Evolutionary conservation across 2,329 filamentous ascomycete species (phyloP).

Genomic region (Sporothrix schenckii): DNA sequence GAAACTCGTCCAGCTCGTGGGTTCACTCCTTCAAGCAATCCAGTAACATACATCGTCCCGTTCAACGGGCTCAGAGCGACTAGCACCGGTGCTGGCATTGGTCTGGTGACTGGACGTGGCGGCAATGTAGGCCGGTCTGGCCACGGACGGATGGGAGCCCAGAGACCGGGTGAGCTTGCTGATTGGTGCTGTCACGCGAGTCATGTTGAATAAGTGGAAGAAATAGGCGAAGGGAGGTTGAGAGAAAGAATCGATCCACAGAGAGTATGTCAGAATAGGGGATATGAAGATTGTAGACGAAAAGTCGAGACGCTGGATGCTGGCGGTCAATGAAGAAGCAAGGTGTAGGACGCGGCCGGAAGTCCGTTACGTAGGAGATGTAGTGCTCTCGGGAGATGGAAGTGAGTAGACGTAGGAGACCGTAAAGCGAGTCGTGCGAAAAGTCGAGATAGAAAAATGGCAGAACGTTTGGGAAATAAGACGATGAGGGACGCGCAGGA

Average conservation of each 20-base stretch:
- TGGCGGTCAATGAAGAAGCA: conserved; percentile 1
- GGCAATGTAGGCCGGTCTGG: conserved; percentile 41
- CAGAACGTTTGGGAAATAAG: background rate
- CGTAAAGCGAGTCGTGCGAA: background rate
- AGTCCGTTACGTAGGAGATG: conserved; percentile 21
- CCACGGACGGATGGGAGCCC: conserved; percentile 48
- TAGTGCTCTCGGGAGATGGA: background rate
- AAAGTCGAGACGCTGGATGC: background rate
- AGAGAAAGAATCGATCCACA: background rate
- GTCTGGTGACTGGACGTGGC: conserved; percentile 42
- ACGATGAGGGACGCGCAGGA: background rate
- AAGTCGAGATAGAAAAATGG: background rate
- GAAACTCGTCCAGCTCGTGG: background rate
- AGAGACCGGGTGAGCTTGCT: conserved; percentile 54
- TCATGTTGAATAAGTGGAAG: conserved; percentile 45
- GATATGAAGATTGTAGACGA: background rate
- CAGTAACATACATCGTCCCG: conserved; percentile 47
- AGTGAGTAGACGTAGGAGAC: background rate
- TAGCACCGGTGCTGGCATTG: conserved; percentile 49
- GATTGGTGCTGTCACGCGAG: conserved; percentile 54
- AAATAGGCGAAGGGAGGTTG: background rate
- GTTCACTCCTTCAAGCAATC: too few species aligned
- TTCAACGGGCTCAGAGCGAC: conserved; percentile 50
- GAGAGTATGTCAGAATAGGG: background rate
- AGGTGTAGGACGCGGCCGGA: conserved; percentile 23